Evolutionary conservation across 2,329 filamentous ascomycete genomes (phyloP).

Genomic region (Fusarium lateritium): DNA sequence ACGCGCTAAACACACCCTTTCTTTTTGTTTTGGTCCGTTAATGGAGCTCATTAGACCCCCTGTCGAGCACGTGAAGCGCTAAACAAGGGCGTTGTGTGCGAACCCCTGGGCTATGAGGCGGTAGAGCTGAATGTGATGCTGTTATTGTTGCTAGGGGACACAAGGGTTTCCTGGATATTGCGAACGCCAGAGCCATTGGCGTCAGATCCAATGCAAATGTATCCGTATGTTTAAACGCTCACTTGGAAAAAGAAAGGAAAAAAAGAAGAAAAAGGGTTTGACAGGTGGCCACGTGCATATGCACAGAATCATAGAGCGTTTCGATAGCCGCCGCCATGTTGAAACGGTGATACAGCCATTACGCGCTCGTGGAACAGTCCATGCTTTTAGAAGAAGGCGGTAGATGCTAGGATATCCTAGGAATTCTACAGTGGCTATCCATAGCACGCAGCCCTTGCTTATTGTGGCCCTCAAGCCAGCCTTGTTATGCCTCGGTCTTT

Average conservation of each 20-base stretch:
- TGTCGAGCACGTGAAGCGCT: constrained; percentile 32
- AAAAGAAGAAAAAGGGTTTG: not conserved
- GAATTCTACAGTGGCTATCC: not conserved
- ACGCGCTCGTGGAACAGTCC: constrained; percentile 21
- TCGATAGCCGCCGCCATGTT: constrained; percentile 36
- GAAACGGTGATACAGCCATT: constrained; percentile 19
- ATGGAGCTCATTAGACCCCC: constrained; percentile 17
- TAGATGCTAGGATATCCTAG: constrained; percentile 16
- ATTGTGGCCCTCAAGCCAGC: constrained; percentile 13
- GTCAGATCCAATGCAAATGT: not conserved
- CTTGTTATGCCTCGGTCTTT: constrained; percentile 21
- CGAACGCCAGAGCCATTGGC: not conserved
- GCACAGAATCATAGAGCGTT: constrained; percentile 26
- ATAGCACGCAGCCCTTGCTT: not conserved
- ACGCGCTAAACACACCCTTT: constrained; percentile 11
- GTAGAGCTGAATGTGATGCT: constrained; percentile 23
- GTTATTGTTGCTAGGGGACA: constrained; percentile 11
- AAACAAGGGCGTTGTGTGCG: constrained; percentile 9
- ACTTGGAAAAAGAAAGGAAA: not conserved
- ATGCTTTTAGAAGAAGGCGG: constrained; percentile 1
- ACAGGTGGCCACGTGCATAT: constrained; percentile 31
- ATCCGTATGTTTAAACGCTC: not conserved
- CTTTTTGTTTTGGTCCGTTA: not conserved
- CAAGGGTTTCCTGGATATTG: constrained; percentile 11
- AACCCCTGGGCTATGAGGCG: constrained; percentile 22